Base-by-base conservation (phyloP, 805 yeast genomes). In the Metschnikowia drakensbergensis region DNA sequence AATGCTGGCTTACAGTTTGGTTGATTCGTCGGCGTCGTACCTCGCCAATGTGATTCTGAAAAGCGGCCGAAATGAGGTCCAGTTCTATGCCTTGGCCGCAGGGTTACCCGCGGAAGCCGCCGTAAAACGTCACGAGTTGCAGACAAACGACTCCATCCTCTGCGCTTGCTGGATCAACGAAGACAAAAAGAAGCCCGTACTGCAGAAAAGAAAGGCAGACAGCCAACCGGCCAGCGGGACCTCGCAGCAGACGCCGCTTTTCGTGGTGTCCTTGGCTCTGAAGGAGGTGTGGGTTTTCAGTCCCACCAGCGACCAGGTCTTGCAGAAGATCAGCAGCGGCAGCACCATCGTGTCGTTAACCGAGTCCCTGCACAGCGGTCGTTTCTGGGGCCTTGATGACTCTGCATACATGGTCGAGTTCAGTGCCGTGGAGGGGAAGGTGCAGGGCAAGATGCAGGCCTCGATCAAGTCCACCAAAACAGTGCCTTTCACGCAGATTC, bases 21-120 rank as follows among this genome's bases (percentile, higher is more conserved):
- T 70, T 36, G 74, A 70, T 47, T 49, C 59, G 31, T 51, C 63
- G 7, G 66, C 68, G 25, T 42, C 59, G 6, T 68, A 59, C 49
- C 63, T 63, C 47, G 76, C 79, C 41, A 67, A 68, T 42, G 57
- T 71, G 13, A 64, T 72, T 4, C 66, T 75, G 29, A 74, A 76
- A 42, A 67, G 67, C 13, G 77, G 79, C 34, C 63, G 75, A 47
- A 74, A 68, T 45, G 80, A 78, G 60, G 67, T 79, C 17, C 77
- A 69, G 55, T 66, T 78, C 47, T 72, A 54, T 56, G 72, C 57
- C 8, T 45, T 54, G 26, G 7, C 31, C 13, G 33, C 47, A 35
- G 33, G 36, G 13, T 50, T 51, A 4, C 56, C 58, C n/a, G 28
- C 51, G 34, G 48, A 52, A 28, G 49, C 53, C 6, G 54, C 53